Evolutionary conservation across 2,329 filamentous ascomycete species (phyloP).

Genomic region (Hypocrella siamensis): DNA sequence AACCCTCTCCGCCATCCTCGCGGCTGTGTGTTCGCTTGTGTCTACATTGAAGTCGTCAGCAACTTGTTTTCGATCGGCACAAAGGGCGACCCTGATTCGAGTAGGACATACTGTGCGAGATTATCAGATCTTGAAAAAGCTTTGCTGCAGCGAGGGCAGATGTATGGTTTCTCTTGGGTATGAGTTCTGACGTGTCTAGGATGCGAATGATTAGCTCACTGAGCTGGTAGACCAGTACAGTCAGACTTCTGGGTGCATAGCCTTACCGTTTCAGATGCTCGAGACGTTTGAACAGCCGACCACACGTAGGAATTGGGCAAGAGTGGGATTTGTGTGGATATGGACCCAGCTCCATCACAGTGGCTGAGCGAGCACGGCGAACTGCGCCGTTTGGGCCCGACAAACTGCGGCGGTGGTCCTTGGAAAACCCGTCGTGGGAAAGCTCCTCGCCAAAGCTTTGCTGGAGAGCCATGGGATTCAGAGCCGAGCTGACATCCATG

Average conservation of each 20-base stretch:
- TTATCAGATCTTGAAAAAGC: slow-evolving; percentile 98
- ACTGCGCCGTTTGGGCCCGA: slow-evolving; percentile 60
- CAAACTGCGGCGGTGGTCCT: slow-evolving; percentile 49
- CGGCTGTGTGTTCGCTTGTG: slow-evolving; percentile 68
- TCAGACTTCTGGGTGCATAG: slow-evolving; percentile 11
- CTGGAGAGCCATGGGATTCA: slow-evolving; percentile 54
- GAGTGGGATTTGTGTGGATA: slow-evolving; percentile 98
- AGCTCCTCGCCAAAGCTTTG: slow-evolving; percentile 59
- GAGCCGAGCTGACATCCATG: slow-evolving; percentile 65
- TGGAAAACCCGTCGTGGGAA: slow-evolving; percentile 29
- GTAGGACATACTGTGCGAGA: slow-evolving; percentile 72
- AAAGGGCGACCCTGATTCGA: too few relatives aligned
- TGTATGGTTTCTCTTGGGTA: slow-evolving; percentile 96
- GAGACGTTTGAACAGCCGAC: slow-evolving; percentile 93
- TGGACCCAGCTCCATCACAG: slow-evolving; percentile 88
- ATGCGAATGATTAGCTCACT: too few relatives aligned
- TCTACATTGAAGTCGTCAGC: too few relatives aligned
- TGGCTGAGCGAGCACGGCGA: slow-evolving; percentile 82
- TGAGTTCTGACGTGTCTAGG: slow-evolving; percentile 97
- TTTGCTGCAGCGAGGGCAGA: slow-evolving; percentile 96
- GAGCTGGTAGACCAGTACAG: too few relatives aligned
- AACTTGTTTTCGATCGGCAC: too few relatives aligned
- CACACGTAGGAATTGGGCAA: slow-evolving; percentile 96
- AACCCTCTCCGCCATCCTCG: slow-evolving; percentile 41
- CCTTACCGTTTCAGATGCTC: slow-evolving; percentile 98